phyloP scores from a whole-genome alignment of 2,329 filamentous ascomycete genomes.

The Diaporthe citrichinensis region DNA sequence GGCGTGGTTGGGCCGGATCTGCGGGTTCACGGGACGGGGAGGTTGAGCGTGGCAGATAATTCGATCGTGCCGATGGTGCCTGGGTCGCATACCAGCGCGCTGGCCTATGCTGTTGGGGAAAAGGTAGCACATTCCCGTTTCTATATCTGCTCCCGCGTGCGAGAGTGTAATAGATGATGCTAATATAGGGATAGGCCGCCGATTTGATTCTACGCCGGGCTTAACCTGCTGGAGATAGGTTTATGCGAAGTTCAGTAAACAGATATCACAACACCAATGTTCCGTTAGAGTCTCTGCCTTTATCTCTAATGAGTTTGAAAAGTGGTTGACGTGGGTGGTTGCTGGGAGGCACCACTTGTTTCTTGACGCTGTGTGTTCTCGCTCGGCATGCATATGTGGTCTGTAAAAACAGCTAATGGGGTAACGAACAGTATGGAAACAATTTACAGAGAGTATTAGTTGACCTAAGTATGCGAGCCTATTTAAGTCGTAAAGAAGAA shows the following conservation, averaged over 20 bases:
- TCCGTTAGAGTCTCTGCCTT: not conserved
- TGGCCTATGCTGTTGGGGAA: slow-evolving; percentile 34
- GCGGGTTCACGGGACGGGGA: slow-evolving; percentile 26
- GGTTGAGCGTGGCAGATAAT: slow-evolving; percentile 36
- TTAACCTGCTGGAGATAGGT: not conserved
- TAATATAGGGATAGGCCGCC: not conserved
- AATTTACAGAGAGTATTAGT: not conserved
- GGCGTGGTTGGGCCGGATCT: slow-evolving; percentile 36
- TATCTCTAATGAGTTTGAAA: not conserved
- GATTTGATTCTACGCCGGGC: slow-evolving; percentile 23
- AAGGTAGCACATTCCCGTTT: slow-evolving; percentile 13
- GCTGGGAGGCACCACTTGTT: not conserved
- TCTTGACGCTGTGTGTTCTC: not conserved
- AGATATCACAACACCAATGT: not conserved
- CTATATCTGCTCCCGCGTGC: not conserved
- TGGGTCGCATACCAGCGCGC: slow-evolving; percentile 31
- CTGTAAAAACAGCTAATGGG: not conserved
- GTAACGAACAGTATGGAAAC: not conserved
- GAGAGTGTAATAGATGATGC: not conserved
- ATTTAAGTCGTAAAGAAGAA: no score
- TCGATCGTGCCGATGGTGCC: slow-evolving; percentile 36
- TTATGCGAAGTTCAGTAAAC: not conserved
- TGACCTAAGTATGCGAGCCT: no score
- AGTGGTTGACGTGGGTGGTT: not conserved
- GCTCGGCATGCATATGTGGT: not conserved